phyloP scores from a whole-genome alignment of 331 rosid species.

The Dryas integrifolia region DNA sequence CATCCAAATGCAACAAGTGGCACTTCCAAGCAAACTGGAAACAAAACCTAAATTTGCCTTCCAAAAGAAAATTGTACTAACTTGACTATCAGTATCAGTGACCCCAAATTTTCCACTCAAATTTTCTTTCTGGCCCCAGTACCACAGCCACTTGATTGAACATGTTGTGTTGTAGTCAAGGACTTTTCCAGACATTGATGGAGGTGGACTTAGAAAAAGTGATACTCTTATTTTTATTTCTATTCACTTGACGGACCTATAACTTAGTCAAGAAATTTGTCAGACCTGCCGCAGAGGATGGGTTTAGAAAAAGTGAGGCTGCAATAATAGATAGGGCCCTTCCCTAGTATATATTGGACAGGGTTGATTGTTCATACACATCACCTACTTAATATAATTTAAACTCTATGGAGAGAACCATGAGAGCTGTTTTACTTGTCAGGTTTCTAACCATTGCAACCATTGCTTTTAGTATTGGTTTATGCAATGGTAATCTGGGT shows the following conservation, averaged over 20 bases:
- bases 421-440: not conserved
- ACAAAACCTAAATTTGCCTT: constrained; percentile 7
- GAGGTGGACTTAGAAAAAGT: not conserved
- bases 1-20: not conserved
- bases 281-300: no score
- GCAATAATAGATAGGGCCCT: not conserved
- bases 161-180: no score
- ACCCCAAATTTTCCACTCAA: no score
- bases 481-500: not conserved
- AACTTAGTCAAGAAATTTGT: no score
- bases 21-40: not conserved
- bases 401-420: not conserved
- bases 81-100: no score
- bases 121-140: no score
- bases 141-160: no score
- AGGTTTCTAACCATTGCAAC: not conserved
- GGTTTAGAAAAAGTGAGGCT: no score
- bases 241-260: no score
- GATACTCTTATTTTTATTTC: no score
- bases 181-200: not conserved
- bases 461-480: not conserved
- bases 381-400: not conserved
- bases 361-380: not conserved
- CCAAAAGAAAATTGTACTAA: not conserved
- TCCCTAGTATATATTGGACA: not conserved